These are phyloP conservation scores for Rhazya stricta DNA, from an alignment of 257 asterid species.

Conservation along the genomic window DNA sequence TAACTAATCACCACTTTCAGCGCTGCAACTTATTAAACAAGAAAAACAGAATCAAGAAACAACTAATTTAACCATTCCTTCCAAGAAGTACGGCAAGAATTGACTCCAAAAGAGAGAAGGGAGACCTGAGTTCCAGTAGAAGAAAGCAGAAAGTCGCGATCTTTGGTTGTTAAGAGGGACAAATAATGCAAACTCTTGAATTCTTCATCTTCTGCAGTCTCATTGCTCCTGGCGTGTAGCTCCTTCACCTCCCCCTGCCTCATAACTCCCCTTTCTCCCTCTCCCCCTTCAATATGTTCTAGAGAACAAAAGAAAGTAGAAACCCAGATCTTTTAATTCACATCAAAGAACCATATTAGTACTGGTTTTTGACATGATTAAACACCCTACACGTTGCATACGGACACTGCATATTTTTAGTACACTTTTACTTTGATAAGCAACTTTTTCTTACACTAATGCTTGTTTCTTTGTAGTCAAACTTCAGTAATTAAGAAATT, in stretches of 20 bases:
- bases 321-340: neutral
- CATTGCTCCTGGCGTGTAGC: neutral
- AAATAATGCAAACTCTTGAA: slow-evolving; percentile 5
- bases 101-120: neutral
- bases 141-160: slow-evolving; percentile 50
- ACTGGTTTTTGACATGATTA: neutral
- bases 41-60: neutral
- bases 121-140: slow-evolving; percentile 48
- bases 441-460: neutral
- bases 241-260: slow-evolving; percentile 15
- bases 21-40: neutral
- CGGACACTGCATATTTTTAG: neutral
- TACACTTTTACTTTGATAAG: neutral
- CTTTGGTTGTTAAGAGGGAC: slow-evolving; percentile 44
- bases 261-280: neutral
- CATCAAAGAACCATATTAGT: neutral
- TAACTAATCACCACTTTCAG: neutral
- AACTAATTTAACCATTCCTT: neutral
- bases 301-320: neutral
- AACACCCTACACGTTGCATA: slow-evolving; percentile 11
- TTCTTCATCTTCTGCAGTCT: slow-evolving; percentile 1
- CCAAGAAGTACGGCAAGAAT: neutral
- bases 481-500: neutral
- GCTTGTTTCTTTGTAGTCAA: neutral
- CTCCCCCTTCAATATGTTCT: neutral